Percentiles rank a stretch among this genome's conserved stretches.
Evolutionary conservation across 805 yeast genomes (phyloP).

Genomic region (Hanseniaspora taiwanica): DNA sequence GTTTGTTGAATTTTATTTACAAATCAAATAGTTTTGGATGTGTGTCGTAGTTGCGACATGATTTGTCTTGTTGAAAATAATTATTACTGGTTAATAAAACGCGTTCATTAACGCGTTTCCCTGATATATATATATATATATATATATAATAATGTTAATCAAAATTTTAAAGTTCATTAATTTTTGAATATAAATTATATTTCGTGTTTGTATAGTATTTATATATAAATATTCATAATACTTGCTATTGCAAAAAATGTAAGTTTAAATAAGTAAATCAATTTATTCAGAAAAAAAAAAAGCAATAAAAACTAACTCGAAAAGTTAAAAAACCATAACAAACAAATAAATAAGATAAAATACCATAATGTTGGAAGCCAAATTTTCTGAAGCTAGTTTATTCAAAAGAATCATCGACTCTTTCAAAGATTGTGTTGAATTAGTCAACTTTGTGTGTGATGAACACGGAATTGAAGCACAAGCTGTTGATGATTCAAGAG

Average conservation of each 20-base stretch:
- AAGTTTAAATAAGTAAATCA: too few relatives aligned
- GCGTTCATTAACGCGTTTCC: too few relatives aligned
- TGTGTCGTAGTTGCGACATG: too few relatives aligned
- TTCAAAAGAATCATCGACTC: slow-evolving; percentile 89
- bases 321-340: not conserved
- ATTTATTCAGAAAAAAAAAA: not conserved
- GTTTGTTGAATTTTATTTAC: too few relatives aligned
- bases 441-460: slow-evolving; percentile 95
- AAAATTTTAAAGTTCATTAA: too few relatives aligned
- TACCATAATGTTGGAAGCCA: slow-evolving; percentile 80
- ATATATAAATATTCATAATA: too few relatives aligned
- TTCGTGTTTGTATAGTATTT: not conserved
- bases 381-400: slow-evolving; percentile 83
- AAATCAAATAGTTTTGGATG: too few relatives aligned
- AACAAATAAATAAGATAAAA: not conserved
- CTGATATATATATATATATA: slow-evolving; percentile 1
- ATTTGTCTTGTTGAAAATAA: too few relatives aligned
- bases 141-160: not conserved
- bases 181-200: too few relatives aligned
- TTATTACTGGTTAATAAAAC: too few relatives aligned
- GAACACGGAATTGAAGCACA: slow-evolving; percentile 90
- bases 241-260: too few relatives aligned
- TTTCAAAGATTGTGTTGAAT: slow-evolving; percentile 84
- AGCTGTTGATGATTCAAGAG: slow-evolving; percentile 97
- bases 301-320: not conserved